Conservation (phyloP, 129 eudicot genomes). For the Arctium lappa region DNA sequence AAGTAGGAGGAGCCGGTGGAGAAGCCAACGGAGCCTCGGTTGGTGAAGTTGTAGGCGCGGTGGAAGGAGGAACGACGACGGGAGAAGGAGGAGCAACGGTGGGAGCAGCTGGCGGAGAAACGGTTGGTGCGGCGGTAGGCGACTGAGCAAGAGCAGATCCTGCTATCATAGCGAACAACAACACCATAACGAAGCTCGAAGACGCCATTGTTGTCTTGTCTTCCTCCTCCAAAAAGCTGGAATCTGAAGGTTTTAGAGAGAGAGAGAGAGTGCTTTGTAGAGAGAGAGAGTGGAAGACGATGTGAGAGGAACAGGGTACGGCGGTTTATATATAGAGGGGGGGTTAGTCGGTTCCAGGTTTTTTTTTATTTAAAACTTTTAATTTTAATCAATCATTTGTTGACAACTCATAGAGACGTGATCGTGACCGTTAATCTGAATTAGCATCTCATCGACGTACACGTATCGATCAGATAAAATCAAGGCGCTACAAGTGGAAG, state of each 20-base stretch:
- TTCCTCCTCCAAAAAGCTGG: background rate
- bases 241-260: background rate
- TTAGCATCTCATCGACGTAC: too few species aligned
- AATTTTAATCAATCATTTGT: background rate
- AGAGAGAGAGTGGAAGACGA: slow-evolving; percentile 3
- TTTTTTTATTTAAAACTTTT: background rate
- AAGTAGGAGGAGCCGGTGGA: slow-evolving; percentile 36
- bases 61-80: slow-evolving; percentile 30
- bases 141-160: slow-evolving; percentile 70
- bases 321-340: slow-evolving; percentile 7
- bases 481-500: background rate
- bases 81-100: slow-evolving; percentile 36
- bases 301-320: background rate
- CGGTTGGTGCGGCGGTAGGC: slow-evolving; percentile 50
- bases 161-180: slow-evolving; percentile 41
- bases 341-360: background rate
- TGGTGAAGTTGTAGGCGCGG: slow-evolving; percentile 37
- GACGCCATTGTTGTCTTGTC: slow-evolving; percentile 36
- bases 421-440: background rate
- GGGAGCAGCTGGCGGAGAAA: slow-evolving; percentile 40
- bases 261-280: background rate
- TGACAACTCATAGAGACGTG: background rate
- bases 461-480: too few species aligned
- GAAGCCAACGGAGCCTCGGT: slow-evolving; percentile 34
- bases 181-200: slow-evolving; percentile 28